Percentiles rank a stretch among this genome's conserved stretches.
Conservation (phyloP, 345 rosid genomes). For the Camelina sativa region DNA sequence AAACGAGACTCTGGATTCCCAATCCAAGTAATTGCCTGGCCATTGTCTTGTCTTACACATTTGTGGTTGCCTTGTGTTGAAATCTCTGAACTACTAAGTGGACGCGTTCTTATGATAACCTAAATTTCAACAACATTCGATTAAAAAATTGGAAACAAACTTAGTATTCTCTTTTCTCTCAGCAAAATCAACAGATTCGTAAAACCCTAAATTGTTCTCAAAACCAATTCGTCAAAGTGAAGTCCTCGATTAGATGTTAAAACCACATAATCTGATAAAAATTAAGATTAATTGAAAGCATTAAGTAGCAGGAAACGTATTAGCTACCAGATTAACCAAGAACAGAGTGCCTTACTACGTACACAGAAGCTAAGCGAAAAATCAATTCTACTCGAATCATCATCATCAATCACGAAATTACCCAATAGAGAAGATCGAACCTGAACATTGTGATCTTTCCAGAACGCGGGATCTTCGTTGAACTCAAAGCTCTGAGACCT, state of each 20-base stretch:
- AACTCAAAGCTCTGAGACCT: slow-evolving; percentile 70
- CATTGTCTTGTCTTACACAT: slow-evolving; percentile 86
- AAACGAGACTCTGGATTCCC: slow-evolving; percentile 92
- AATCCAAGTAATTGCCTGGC: slow-evolving; percentile 84
- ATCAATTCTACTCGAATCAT: slow-evolving; percentile 5
- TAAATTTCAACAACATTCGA: slow-evolving; percentile 31
- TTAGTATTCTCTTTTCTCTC: not conserved
- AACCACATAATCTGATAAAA: not conserved
- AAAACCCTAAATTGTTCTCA: not conserved
- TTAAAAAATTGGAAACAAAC: not conserved
- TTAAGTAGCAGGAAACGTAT: not conserved
- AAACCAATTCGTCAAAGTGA: not conserved
- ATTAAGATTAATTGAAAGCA: not conserved
- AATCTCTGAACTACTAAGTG: slow-evolving; percentile 80
- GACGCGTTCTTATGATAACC: slow-evolving; percentile 94
- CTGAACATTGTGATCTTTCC: slow-evolving; percentile 98
- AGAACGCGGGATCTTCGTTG: slow-evolving; percentile 86
- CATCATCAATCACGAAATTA: not conserved
- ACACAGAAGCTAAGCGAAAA: slow-evolving; percentile 1
- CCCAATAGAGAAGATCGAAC: slow-evolving; percentile 28
- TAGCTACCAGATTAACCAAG: not conserved
- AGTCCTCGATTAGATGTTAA: not conserved
- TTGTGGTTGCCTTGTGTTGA: slow-evolving; percentile 75
- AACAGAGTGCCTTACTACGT: not conserved
- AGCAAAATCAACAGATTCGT: not conserved